phyloP scores from a whole-genome alignment of 371 early-diverging fungal species.

The Paraphysoderma sedebokerense region DNA sequence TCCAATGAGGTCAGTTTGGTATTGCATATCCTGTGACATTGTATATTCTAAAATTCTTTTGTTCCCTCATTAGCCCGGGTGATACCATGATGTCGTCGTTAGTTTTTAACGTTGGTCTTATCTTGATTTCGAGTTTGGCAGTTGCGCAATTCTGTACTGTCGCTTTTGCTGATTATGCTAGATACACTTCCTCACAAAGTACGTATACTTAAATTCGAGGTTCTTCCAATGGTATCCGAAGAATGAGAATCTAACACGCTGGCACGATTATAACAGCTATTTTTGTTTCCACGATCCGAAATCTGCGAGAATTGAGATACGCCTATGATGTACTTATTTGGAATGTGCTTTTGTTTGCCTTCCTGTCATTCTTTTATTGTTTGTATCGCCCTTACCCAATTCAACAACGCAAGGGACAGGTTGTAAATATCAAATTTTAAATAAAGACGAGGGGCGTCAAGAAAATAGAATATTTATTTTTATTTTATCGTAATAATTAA shows the following conservation, averaged over 20 bases:
- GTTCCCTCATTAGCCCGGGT: too few species aligned
- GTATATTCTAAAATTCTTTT: not conserved
- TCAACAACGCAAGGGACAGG: constrained; percentile 3
- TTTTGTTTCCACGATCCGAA: constrained; percentile 27
- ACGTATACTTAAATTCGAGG: constrained; percentile 1
- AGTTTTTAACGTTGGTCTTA: constrained; percentile 34
- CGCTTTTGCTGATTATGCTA: constrained; percentile 24
- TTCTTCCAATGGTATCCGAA: not conserved
- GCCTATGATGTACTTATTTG: constrained; percentile 22
- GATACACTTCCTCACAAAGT: constrained; percentile 23
- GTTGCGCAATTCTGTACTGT: constrained; percentile 31
- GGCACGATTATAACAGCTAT: constrained; percentile 13
- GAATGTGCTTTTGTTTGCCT: constrained; percentile 14
- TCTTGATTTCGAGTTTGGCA: constrained; percentile 24
- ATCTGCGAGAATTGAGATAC: constrained; percentile 18
- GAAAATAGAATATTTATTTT: too few species aligned
- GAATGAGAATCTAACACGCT: not conserved
- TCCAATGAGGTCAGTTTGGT: constrained; percentile 17
- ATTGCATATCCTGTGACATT: not conserved
- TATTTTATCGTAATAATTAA: too few species aligned
- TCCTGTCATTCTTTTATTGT: constrained; percentile 13
- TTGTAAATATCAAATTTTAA: not conserved
- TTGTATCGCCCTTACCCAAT: constrained; percentile 22
- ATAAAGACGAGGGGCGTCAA: too few species aligned
- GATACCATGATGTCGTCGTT: constrained; percentile 35